Evolutionary conservation across 169 alveolate species (phyloP).

Genomic region (Cryptosporidium ubiquitum): DNA sequence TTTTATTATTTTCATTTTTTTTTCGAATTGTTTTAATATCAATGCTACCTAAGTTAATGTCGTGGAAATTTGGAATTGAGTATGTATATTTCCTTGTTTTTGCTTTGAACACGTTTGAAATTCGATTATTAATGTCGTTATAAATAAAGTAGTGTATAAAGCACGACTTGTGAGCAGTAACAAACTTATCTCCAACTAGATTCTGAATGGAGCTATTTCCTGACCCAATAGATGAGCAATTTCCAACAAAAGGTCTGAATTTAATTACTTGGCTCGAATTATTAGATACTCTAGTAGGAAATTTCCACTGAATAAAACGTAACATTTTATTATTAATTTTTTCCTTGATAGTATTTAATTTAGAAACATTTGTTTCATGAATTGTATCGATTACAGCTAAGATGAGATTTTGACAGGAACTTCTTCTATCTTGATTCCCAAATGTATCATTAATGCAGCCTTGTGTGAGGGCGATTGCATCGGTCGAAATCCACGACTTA

Average conservation of each 20-base stretch:
- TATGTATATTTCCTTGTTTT: neutral
- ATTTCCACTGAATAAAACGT: slow-evolving; percentile 53
- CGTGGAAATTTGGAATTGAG: neutral
- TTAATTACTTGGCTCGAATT: neutral
- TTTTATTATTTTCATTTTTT: neutral
- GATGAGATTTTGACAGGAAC: neutral
- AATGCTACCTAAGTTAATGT: neutral
- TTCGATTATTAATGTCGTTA: slow-evolving; percentile 19
- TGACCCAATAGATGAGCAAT: neutral
- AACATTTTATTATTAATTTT: slow-evolving; percentile 17
- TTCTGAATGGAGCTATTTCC: slow-evolving; percentile 8
- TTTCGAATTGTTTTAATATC: neutral
- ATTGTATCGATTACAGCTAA: slow-evolving; percentile 8
- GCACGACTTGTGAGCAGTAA: slow-evolving; percentile 56
- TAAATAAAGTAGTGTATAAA: slow-evolving; percentile 51
- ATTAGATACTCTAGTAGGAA: neutral
- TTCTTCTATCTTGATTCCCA: neutral
- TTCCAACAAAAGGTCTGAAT: slow-evolving; percentile 16
- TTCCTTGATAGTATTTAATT: slow-evolving; percentile 9
- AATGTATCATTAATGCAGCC: neutral
- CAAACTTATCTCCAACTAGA: slow-evolving; percentile 39
- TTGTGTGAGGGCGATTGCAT: slow-evolving; percentile 31
- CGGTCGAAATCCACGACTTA: slow-evolving; percentile 56
- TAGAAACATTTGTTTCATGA: neutral
- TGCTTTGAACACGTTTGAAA: neutral